phyloP scores from a whole-genome alignment of 306 rosid genomes.

The Ziziphus jujuba region DNA sequence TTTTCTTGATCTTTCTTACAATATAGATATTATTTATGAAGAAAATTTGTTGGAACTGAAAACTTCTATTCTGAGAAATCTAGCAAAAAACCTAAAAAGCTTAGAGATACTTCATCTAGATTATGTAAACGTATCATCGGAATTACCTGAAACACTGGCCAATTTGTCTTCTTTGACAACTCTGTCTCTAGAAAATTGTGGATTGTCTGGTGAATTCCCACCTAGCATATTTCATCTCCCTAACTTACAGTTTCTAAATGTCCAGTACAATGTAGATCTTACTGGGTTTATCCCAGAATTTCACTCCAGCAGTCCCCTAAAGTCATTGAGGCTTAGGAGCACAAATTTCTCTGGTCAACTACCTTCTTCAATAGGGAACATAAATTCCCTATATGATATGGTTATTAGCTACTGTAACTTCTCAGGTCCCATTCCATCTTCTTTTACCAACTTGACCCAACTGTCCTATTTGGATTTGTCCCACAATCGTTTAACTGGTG shows the following conservation, averaged over 20 bases:
- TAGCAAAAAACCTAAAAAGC: slow-evolving; percentile 9
- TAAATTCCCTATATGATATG: background rate
- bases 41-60: background rate
- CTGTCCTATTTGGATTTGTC: background rate
- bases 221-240: slow-evolving; percentile 1
- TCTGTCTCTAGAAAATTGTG: accelerated
- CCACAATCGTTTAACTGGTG: background rate
- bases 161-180: slow-evolving; percentile 24
- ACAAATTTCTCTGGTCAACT: background rate
- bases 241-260: background rate
- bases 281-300: background rate
- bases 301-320: background rate
- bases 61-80: background rate
- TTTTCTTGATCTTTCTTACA: slow-evolving; percentile 12
- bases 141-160: background rate
- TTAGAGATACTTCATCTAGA: slow-evolving; percentile 12
- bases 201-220: slow-evolving; percentile 13
- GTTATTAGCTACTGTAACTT: background rate
- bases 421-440: background rate
- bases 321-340: background rate
- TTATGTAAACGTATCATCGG: slow-evolving; percentile 1
- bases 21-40: background rate
- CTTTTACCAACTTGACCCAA: background rate
- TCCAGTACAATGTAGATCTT: background rate
- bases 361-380: background rate